Evolutionary conservation across 2,329 filamentous ascomycete species (phyloP), one percentile per base, ranked within the genome.

Genomic region (Xylariaceae sp.): DNA sequence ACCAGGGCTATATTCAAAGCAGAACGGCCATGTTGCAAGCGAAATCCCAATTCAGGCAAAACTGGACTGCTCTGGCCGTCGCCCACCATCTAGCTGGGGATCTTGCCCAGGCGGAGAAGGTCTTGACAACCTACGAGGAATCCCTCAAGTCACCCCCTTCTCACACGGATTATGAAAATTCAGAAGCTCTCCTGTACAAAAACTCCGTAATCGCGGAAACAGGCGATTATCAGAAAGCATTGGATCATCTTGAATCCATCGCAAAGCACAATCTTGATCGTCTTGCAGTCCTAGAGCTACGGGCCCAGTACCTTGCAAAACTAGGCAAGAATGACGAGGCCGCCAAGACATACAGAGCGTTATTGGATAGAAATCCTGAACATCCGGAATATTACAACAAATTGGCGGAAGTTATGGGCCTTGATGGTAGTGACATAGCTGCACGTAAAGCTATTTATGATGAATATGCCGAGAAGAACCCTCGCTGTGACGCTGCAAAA

Each of bases 51-150:
- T 68, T 94, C 56, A 83, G 95, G 62, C 89, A 95, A 74, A 96
- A 92, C 73, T 99, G 95, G 95, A 97, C 94, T 4, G 94, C 90
- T n/a, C 76, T 99, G 56, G 94, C 94, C 39, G 88, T 97, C 53
- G 94, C 92, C 34, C 85, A 96, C 69, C 94, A 99, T 67, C 79
- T 99, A 49, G 81, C 85, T n/a, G 94, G 92, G 1, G 88, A 95
- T 67, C 77, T 94, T 57, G 74, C 79, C 42, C 88, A 94, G 65
- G 95, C 94, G 29, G 94, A 99, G 74, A 90, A 91, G 65, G 88
- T 96, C 39, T 75, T 99, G 63, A 89, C 84, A 44, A 95, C 88
- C 15, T 99, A 92, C 71, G 94, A 99, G 72, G 90, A 94, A 58
- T 97, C 92, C 0, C 72, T 99, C 60, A 96, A 96, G 74, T 80